A percentile compares a stretch with the other conserved stretches of the same genome.
These are phyloP conservation scores for Shiraia sp. DNA, from an alignment of 2,329 filamentous ascomycete species.

Conservation along the genomic window DNA sequence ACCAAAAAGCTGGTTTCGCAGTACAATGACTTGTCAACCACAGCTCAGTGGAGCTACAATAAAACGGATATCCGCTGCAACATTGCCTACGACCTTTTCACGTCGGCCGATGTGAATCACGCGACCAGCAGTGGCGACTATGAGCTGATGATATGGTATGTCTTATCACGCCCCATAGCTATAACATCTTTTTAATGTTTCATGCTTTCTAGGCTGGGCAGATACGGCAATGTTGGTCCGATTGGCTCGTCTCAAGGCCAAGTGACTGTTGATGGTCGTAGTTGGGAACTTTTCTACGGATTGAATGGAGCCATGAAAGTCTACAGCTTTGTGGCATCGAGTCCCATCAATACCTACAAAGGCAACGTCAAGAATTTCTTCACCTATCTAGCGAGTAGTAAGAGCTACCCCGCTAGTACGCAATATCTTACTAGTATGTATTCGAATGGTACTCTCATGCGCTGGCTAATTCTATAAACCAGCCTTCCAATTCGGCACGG, in stretches of 20 bases:
- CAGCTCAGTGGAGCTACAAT: slow-evolving; percentile 17
- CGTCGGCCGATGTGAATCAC: slow-evolving; percentile 16
- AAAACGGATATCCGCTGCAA: slow-evolving; percentile 13
- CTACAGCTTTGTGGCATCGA: slow-evolving; percentile 58
- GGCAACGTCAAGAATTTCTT: not conserved
- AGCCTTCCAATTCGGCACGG: not conserved
- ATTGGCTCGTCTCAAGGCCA: not conserved
- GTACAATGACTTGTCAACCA: slow-evolving; percentile 15
- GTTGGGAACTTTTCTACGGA: slow-evolving; percentile 61
- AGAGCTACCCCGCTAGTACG: not conserved
- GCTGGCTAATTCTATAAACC: not conserved
- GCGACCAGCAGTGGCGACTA: slow-evolving; percentile 20
- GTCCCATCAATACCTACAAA: slow-evolving; percentile 24
- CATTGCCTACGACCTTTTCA: slow-evolving; percentile 24
- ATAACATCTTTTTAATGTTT: not conserved
- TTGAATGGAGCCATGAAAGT: slow-evolving; percentile 61
- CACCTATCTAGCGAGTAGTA: not conserved
- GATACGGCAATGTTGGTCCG: slow-evolving; percentile 51
- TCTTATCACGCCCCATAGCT: not conserved
- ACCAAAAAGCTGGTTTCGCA: slow-evolving; percentile 12
- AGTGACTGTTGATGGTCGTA: slow-evolving; percentile 54
- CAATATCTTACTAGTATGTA: slow-evolving; percentile 1
- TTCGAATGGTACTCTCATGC: not conserved
- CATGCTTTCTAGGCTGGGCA: slow-evolving; percentile 51
- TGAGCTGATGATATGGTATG: slow-evolving; percentile 23